Evolutionary conservation across 768 basidiomycete genomes (phyloP).

Genomic region (Chlorophyllum brunneum): DNA sequence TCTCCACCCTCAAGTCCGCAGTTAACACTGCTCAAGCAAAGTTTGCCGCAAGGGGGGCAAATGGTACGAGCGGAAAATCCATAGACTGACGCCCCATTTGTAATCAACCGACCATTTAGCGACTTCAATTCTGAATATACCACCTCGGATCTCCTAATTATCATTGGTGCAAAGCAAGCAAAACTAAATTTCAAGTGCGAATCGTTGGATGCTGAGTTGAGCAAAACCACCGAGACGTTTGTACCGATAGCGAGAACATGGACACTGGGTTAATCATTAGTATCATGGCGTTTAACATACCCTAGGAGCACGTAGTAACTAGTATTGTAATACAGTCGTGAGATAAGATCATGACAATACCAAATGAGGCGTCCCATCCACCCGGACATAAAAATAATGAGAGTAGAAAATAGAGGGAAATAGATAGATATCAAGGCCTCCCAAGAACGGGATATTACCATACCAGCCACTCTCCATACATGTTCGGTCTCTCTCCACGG

Average conservation of each 20-base stretch:
- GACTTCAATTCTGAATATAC: slow-evolving; percentile 3
- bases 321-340: slow-evolving; percentile 8
- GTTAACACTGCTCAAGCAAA: slow-evolving; percentile 67
- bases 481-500: slow-evolving; percentile 87
- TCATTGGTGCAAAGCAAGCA: not conserved
- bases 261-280: slow-evolving; percentile 5
- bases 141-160: not conserved
- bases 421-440: not conserved
- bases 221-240: not conserved
- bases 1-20: slow-evolving; percentile 61
- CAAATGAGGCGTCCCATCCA: not conserved
- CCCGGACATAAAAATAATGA: not conserved
- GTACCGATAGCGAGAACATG: not conserved
- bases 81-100: not conserved
- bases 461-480: slow-evolving; percentile 84
- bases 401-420: not conserved
- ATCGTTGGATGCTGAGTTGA: not conserved
- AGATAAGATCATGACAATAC: slow-evolving; percentile 3
- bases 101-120: slow-evolving; percentile 5
- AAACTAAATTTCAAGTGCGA: not conserved
- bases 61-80: slow-evolving; percentile 8
- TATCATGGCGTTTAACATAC: slow-evolving; percentile 2
- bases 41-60: slow-evolving; percentile 11
- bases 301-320: slow-evolving; percentile 10
- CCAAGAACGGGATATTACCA: slow-evolving; percentile 33